phyloP scores from a whole-genome alignment of 257 asterid species.

The Petunia axillaris region DNA sequence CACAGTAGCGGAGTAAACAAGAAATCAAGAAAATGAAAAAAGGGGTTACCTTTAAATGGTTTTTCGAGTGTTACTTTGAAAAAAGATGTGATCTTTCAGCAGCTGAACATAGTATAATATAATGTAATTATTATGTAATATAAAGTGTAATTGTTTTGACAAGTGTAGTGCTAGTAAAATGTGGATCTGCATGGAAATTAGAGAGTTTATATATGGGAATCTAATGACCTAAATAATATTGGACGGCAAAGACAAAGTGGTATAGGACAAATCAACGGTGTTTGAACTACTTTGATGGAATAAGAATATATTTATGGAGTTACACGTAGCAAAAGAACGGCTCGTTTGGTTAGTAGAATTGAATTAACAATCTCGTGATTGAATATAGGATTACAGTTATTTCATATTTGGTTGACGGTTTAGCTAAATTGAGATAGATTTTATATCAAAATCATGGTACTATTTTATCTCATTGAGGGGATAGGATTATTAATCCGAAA shows the following conservation, averaged over 20 bases:
- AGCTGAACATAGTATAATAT: neutral
- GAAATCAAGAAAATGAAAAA: constrained; percentile 19
- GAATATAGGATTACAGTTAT: too few species aligned
- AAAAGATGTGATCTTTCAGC: neutral
- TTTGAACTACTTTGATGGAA: neutral
- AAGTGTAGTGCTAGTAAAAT: neutral
- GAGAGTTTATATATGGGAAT: neutral
- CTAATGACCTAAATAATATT: constrained; percentile 20
- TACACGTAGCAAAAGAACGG: neutral
- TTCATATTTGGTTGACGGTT: too few species aligned
- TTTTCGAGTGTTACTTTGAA: neutral
- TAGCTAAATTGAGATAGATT: too few species aligned
- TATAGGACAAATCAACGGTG: constrained; percentile 18
- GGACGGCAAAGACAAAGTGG: neutral
- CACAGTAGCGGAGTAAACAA: neutral
- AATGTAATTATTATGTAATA: too few species aligned
- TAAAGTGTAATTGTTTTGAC: too few species aligned
- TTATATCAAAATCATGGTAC: too few species aligned
- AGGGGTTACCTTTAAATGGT: neutral
- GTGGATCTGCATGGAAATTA: constrained; percentile 10
- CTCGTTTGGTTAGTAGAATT: too few species aligned
- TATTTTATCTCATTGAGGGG: too few species aligned
- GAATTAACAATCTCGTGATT: too few species aligned
- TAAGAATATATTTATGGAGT: neutral
- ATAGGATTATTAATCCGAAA: too few species aligned